Evolutionary conservation across 2,329 filamentous ascomycete species (phyloP), one percentile per base, ranked within the genome.

Genomic region (Ophiostoma fasciatum): DNA sequence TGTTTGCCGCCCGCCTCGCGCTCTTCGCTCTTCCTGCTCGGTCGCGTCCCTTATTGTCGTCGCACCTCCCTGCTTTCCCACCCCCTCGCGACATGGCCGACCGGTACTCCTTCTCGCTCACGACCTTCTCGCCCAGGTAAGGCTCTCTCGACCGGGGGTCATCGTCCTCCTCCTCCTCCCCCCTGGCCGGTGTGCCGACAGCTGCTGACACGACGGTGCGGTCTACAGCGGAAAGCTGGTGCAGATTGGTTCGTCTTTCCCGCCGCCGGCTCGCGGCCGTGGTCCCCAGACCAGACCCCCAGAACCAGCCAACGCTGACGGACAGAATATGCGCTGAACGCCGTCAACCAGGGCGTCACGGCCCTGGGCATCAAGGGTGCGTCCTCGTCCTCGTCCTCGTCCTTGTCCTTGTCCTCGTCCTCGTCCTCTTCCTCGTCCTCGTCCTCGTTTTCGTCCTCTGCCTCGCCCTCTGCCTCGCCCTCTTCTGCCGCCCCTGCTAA

Each of bases 121-220:
- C 90, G 46, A 98, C 90, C 47, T 98, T 98, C 78, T 96, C 90
- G 55, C 90, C 90, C 60, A 98, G 88, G 90, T 92, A 77, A 62
- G 75, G n/a, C n/a, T n/a, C n/a, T n/a, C n/a, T n/a, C n/a, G n/a
- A n/a, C n/a, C n/a, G n/a, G n/a, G n/a, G n/a, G 11, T 25, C 23
- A 9, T 13, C 13, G 11, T 25, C 23, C 23, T 25, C 13, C 6
- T 25, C 13, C 5, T 13, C 20, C 20, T 25, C 11, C 10, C 11
- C 23, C 23, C 11, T 13, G 23, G 23, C n/a, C n/a, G n/a, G n/a
- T n/a, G n/a, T n/a, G n/a, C n/a, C n/a, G n/a, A n/a, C n/a, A n/a
- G n/a, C n/a, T n/a, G n/a, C n/a, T n/a, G n/a, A n/a, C n/a, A 13
- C 11, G 23, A 13, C 11, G 20, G 23, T 25, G 23, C 23, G 20